phyloP scores from a whole-genome alignment of 805 yeast species.

The Ogataea methylovora region DNA sequence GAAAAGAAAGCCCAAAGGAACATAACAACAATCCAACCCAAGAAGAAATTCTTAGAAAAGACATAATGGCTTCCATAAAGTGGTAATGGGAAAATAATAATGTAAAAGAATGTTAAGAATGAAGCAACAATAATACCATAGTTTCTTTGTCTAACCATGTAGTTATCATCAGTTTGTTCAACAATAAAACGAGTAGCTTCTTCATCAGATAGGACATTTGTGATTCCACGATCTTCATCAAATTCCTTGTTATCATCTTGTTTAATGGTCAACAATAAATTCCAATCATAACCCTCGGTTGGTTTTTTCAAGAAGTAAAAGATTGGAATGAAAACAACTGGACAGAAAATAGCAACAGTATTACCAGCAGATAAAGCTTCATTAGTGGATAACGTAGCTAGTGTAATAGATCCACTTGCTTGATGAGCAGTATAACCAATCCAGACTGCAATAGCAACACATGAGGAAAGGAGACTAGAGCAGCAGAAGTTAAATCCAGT shows the following conservation, averaged over 20 bases:
- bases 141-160: constrained; percentile 19
- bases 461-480: constrained; percentile 40
- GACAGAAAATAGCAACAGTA: constrained; percentile 45
- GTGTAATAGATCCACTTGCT: constrained; percentile 14
- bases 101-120: constrained; percentile 22
- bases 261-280: constrained; percentile 33
- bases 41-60: constrained; percentile 28
- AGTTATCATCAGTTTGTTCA: constrained; percentile 13
- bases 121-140: constrained; percentile 18
- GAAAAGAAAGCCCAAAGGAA: constrained; percentile 33
- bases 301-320: constrained; percentile 39
- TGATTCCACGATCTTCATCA: constrained; percentile 23
- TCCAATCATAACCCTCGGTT: constrained; percentile 43
- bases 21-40: constrained; percentile 30
- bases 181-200: constrained; percentile 21
- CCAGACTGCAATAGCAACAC: constrained; percentile 36
- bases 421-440: constrained; percentile 28
- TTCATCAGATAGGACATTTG: constrained; percentile 19
- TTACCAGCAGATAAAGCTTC: constrained; percentile 51
- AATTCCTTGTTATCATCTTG: constrained; percentile 33
- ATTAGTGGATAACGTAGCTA: constrained; percentile 37
- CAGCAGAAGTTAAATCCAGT: constrained; percentile 36
- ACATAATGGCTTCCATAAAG: constrained; percentile 31
- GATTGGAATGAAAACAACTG: constrained; percentile 36
- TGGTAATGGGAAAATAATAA: constrained; percentile 30